phyloP scores from a whole-genome alignment of 495 filamentous ascomycete species.

The Xylaria nigripes region DNA sequence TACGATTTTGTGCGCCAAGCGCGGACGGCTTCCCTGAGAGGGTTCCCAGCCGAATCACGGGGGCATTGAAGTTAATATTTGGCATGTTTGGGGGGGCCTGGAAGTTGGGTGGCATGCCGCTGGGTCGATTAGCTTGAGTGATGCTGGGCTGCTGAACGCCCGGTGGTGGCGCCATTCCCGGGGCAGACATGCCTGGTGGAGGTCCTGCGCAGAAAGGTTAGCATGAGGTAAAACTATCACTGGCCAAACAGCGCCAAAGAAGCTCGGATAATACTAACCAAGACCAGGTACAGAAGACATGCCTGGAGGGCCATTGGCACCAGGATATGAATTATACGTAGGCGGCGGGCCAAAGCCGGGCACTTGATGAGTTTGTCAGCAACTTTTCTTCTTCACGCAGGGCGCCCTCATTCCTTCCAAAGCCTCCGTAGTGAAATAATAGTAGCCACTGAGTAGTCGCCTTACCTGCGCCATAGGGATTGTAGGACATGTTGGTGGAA shows the following conservation, averaged over 20 bases:
- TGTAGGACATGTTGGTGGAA: constrained; percentile 53
- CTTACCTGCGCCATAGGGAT: constrained; percentile 66
- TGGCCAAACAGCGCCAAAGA: neutral
- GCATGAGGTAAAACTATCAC: neutral
- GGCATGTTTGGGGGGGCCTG: constrained; percentile 88
- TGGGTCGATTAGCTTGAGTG: constrained; percentile 63
- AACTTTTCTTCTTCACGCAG: constrained; percentile 9
- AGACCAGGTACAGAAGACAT: constrained; percentile 77
- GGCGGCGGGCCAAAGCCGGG: constrained; percentile 64
- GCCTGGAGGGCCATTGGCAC: constrained; percentile 49
- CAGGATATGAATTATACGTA: constrained; percentile 64
- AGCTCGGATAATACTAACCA: constrained; percentile 49
- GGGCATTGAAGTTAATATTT: constrained; percentile 96
- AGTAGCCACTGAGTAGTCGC: neutral
- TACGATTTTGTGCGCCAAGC: constrained; percentile 35
- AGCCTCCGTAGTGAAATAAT: neutral
- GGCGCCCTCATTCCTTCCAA: neutral
- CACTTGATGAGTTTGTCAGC: constrained; percentile 22
- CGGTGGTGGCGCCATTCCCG: constrained; percentile 68
- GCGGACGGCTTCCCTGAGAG: constrained; percentile 56
- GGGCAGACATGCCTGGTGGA: constrained; percentile 70
- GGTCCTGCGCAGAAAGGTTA: constrained; percentile 37
- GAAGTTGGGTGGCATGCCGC: constrained; percentile 73
- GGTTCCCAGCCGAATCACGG: constrained; percentile 85
- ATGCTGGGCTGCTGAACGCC: constrained; percentile 67